Percentiles rank a stretch among this genome's conserved stretches.
These are phyloP conservation scores for Halenospora varia DNA, from an alignment of 495 filamentous ascomycete species.

Conservation along the genomic window DNA sequence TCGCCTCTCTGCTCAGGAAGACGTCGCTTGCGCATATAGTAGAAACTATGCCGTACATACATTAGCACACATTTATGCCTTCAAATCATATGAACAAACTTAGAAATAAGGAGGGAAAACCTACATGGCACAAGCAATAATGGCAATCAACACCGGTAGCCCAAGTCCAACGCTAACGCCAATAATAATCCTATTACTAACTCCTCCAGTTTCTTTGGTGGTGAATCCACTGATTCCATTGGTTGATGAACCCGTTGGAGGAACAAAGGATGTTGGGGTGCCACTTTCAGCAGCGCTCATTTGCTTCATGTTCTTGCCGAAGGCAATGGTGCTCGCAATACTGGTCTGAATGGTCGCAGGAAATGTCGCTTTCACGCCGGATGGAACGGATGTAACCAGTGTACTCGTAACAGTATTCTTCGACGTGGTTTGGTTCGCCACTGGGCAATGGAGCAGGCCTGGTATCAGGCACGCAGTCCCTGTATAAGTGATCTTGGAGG, in stretches of 20 bases:
- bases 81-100: no score
- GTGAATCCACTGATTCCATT: not conserved
- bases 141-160: constrained; percentile 32
- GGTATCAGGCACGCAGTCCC: constrained; percentile 35
- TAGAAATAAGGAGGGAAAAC: constrained; percentile 13
- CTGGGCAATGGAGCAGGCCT: constrained; percentile 43
- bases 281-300: constrained; percentile 36
- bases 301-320: constrained; percentile 33
- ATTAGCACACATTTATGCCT: no score
- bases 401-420: constrained; percentile 30
- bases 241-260: constrained; percentile 22
- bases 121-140: constrained; percentile 33
- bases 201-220: constrained; percentile 18
- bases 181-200: constrained; percentile 36
- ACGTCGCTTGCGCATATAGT: no score
- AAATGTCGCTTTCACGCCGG: constrained; percentile 33
- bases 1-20: no score
- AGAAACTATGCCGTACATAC: no score
- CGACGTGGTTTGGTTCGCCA: constrained; percentile 37
- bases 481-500: constrained; percentile 31
- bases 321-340: constrained; percentile 32
- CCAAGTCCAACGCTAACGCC: constrained; percentile 41
- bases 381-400: constrained; percentile 32
- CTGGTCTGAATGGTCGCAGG: constrained; percentile 27
- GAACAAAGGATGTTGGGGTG: constrained; percentile 27